Base-by-base conservation (phyloP, 495 filamentous ascomycete species). In the Penicillium desertorum region DNA sequence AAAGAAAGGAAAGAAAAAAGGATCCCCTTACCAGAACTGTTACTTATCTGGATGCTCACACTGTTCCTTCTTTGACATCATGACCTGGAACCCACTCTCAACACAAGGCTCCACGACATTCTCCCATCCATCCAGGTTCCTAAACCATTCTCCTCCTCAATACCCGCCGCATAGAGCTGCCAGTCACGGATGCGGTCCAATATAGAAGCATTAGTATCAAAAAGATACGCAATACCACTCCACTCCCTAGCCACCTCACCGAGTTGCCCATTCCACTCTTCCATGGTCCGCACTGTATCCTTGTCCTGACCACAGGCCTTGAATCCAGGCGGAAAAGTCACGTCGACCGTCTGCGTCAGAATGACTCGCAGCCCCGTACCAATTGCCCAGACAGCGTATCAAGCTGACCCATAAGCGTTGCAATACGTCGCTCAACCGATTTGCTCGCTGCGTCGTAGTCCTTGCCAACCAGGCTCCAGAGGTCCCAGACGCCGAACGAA, bases 281-380 rank as follows among this genome's bases (percentile, higher is more conserved):
- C 66, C 29, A 74, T 58, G 1, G 79, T 61, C 36, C 63, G 60
- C 25, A 83, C 68, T 6, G 76, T 69, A 45, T 73, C 73, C 62
- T 79, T 78, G 50, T 73, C 63, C 51, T 64, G 56, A n/a, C 61
- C 59, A 14, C 71, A 65, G 6, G 61, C 52, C 11, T 61, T 56
- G 54, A 76, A 80, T 0, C 72, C 76, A 0, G 79, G 80, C 20
- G 82, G 63, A 60, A 82, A 78, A 11, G 79, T 81, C 61, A 80
- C 76, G 63, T 82, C 79, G 9, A 77, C 68, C 32, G 75, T 67
- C 70, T 79, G 67, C 1, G 76, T 78, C 54, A 83, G 61, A 46
- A 82, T 74, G 41, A 81, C 62, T 51, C 80, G 78, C 29, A 79
- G 58, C 39, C 76, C 65, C n/a, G 68, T 62, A 60, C 69, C 71